Evolutionary conservation across 306 rosid species (phyloP), one percentile per base, ranked within the genome.

Genomic region (Vigna trinervia): DNA sequence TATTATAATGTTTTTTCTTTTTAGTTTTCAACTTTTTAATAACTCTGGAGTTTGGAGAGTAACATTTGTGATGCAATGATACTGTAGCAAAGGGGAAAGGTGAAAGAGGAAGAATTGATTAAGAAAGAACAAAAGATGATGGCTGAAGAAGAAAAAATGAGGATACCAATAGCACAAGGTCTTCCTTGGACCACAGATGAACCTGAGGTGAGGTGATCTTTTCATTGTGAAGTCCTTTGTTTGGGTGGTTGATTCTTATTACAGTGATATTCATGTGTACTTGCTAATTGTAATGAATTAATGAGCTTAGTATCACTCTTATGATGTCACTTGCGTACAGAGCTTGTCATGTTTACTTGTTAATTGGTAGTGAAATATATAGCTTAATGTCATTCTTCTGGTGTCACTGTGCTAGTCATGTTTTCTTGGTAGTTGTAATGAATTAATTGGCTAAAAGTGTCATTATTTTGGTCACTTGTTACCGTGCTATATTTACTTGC

Each of bases 111-210:
- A 80, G 98, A 86, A 75, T 87, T 96, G 66, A 23, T 69, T 50
- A 93, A 96, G 87, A 96, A 89, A 81, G 26, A 87, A 13, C 94
- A 91, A 46, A 97, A 91, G 61, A 83, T 89, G 79, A 52, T 84
- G 84, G 80, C 60, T 8, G 97, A 87, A 85, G 97, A 92, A 76
- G 98, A 91, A 81, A 91, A 81, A 68, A 90, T 85, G 36, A 80
- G 98, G 82, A 88, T 96, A 61, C 99, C 98, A 4, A 23, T 91
- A 53, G 99, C 99, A 48, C 99, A 92, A 71, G 99, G 99, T 59
- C 97, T 96, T 80, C 99, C 99, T 32, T 92, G 92, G 96, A 96
- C 99, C 69, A 96, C 96, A 19, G 97, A 96, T 83, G 98, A 92
- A 82, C 99, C 99, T 19, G 97, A 95, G 97, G 99, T 92, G 69